A percentile compares a stretch with the other conserved stretches of the same genome.
These are phyloP conservation scores for Linanthus parryae DNA, from an alignment of 148 eudicot genomes.

Conservation along the genomic window DNA sequence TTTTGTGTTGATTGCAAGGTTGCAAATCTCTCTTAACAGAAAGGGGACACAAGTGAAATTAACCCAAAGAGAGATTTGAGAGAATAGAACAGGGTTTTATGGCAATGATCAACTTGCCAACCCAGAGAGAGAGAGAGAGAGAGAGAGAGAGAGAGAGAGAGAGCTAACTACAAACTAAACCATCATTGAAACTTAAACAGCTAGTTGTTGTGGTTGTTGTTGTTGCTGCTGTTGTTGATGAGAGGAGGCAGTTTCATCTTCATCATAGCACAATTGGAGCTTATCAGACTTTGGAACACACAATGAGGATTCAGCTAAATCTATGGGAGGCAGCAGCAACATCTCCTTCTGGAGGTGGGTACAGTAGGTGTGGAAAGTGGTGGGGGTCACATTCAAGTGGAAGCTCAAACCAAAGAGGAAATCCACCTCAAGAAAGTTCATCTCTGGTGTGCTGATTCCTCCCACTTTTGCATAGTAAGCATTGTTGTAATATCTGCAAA, in stretches of 20 bases:
- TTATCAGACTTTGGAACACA: neutral
- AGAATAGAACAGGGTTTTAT: no score
- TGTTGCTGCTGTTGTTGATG: constrained; percentile 7
- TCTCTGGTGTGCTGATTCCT: constrained; percentile 43
- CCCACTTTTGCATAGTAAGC: constrained; percentile 49
- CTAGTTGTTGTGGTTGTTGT: constrained; percentile 13
- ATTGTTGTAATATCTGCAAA: constrained; percentile 39
- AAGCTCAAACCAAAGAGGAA: constrained; percentile 42
- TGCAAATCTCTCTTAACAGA: no score
- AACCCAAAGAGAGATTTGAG: no score
- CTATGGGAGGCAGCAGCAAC: constrained; percentile 11
- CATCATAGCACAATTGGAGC: constrained; percentile 17
- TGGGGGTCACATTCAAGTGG: constrained; percentile 36
- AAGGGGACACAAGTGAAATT: no score
- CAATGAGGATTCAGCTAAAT: constrained; percentile 15
- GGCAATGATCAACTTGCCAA: no score
- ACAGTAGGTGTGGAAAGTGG: constrained; percentile 35
- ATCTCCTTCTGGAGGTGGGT: constrained; percentile 32
- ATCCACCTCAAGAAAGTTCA: constrained; percentile 44
- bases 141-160: no score
- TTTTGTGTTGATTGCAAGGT: no score
- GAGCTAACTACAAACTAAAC: neutral
- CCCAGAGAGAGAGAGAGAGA: no score
- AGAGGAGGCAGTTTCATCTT: constrained; percentile 21
- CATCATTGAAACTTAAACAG: constrained; percentile 4